Evolutionary conservation across 2,329 filamentous ascomycete genomes (phyloP), one percentile per base, ranked within the genome.

Genomic region (Hypoxylon sp.): DNA sequence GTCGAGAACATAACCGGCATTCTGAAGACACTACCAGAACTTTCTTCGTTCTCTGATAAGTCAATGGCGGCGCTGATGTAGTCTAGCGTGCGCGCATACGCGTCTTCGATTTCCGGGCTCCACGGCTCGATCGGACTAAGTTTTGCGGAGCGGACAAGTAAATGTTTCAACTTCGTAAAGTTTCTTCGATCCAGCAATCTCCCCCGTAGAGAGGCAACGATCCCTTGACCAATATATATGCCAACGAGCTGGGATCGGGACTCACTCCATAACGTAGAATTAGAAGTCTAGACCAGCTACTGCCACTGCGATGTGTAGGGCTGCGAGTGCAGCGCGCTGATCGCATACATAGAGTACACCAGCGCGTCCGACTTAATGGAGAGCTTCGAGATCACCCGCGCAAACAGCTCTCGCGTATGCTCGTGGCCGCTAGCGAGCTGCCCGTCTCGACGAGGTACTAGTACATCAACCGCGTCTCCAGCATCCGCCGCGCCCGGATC

Each of bases 261-360:
- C 68, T 65, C 19, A 56, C 47, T 6, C 46, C 55, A 43, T 55
- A 70, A 70, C 8, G 61, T 62, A 5, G 64, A 49, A 7, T 47
- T 56, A 8, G 66, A 70, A 10, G 57, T 52, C 11, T 51, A 55
- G 34, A 44, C 41, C 1, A 70, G 28, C 61, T 61, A 68, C 10
- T 67, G 58, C 63, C 63, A 67, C 2, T 65, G 68, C 3, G 68
- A 53, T 17, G 51, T 57, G 41, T 68, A 68, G 28, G 63, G 68
- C 26, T 65, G 51, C 5, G 68, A 32, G 41, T 70, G 59, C n/a
- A 68, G 34, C 11, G 68, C 68, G 22, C 63, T 56, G 11, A 68
- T 4, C 3, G 55, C 51, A 46, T 68, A 68, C 63, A 70, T 68
- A 6, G 65, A 50, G 50, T 68, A 70, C 20, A 68, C 26, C 24